Evolutionary conservation across 768 basidiomycete genomes (phyloP).

Genomic region (Suillus bovinus): DNA sequence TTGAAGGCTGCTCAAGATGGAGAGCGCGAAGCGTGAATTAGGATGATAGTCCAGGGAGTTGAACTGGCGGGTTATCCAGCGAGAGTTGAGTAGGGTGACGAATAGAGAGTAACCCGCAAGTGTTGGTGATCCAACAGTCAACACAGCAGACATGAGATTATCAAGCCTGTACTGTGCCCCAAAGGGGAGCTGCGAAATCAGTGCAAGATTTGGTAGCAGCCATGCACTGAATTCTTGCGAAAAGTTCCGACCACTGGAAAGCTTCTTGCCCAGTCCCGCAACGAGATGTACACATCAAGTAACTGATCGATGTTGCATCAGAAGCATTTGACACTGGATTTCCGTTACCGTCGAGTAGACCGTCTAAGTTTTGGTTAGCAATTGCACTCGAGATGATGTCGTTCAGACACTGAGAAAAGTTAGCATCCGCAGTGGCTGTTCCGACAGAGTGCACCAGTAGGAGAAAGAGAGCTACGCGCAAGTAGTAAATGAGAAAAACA

Average conservation of each 20-base stretch:
- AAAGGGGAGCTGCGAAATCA: slow-evolving; percentile 52
- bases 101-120: slow-evolving; percentile 47
- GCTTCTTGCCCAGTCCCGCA: slow-evolving; percentile 18
- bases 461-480: background rate
- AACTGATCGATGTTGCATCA: slow-evolving; percentile 14
- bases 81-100: slow-evolving; percentile 43
- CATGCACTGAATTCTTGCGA: slow-evolving; percentile 42
- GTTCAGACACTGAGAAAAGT: slow-evolving; percentile 18
- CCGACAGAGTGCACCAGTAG: background rate
- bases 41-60: slow-evolving; percentile 31
- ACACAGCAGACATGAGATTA: slow-evolving; percentile 42
- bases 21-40: slow-evolving; percentile 21
- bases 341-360: slow-evolving; percentile 9
- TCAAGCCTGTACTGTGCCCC: slow-evolving; percentile 40
- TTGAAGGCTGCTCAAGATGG: slow-evolving; percentile 37
- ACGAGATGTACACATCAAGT: background rate
- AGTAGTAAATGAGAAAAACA: background rate
- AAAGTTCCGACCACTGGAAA: slow-evolving; percentile 26
- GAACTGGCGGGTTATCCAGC: slow-evolving; percentile 41
- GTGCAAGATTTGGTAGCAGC: slow-evolving; percentile 50
- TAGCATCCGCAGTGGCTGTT: background rate
- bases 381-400: slow-evolving; percentile 12
- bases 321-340: background rate
- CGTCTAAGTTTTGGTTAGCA: background rate
- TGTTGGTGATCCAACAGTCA: slow-evolving; percentile 45